Percentiles rank a stretch among this genome's conserved stretches.
These are phyloP conservation scores for Podaxis rugospora DNA, from an alignment of 768 basidiomycete genomes.

Conservation along the genomic window DNA sequence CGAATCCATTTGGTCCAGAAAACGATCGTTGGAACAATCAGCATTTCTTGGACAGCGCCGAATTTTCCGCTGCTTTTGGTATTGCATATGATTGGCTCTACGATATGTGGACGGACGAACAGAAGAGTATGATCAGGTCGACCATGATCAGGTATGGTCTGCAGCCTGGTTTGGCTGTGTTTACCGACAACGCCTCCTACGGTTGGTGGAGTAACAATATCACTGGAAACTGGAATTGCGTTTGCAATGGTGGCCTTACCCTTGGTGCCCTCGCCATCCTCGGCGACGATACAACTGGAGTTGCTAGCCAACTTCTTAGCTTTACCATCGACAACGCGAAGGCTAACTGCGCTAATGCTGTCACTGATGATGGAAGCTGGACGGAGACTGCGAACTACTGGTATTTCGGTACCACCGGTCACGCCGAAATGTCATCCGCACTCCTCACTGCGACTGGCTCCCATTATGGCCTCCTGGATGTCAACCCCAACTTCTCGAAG, in stretches of 20 bases:
- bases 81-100: conserved; percentile 98
- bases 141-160: conserved; percentile 82
- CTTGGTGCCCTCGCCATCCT: conserved; percentile 89
- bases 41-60: conserved; percentile 94
- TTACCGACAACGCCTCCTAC: conserved; percentile 32
- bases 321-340: conserved; percentile 72
- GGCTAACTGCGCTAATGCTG: conserved; percentile 64
- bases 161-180: conserved; percentile 53
- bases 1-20: conserved; percentile 54
- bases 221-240: conserved; percentile 97
- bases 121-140: conserved; percentile 62
- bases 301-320: conserved; percentile 60
- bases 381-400: conserved; percentile 91
- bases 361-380: conserved; percentile 82
- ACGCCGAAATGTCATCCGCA: conserved; percentile 84
- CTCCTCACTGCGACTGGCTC: conserved; percentile 85
- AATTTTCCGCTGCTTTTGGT: conserved; percentile 83
- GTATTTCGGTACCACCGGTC: conserved; percentile 91
- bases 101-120: conserved; percentile 71
- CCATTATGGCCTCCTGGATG: conserved; percentile 63
- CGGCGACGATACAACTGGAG: conserved; percentile 74
- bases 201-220: conserved; percentile 80
- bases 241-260: conserved; percentile 88
- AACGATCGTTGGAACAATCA: conserved; percentile 73
- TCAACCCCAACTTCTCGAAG: conserved; percentile 65